Conservation (phyloP, 2,329 filamentous ascomycete genomes). For the Dactylellina leptospora region DNA sequence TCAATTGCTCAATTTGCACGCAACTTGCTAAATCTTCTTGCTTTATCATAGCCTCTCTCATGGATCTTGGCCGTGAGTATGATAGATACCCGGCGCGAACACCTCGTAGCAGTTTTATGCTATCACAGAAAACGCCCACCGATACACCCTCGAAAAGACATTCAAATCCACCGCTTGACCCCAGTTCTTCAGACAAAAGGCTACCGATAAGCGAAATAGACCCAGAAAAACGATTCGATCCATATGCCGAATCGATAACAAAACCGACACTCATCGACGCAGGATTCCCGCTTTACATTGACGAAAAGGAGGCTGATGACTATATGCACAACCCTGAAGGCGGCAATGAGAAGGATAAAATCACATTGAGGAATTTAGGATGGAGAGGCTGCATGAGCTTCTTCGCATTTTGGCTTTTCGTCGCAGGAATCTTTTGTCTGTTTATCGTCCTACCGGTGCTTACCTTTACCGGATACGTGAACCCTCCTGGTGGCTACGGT, state of each 20-base stretch:
- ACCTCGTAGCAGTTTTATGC: conserved; percentile 39
- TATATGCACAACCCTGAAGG: conserved; percentile 65
- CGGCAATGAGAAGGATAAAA: conserved; percentile 61
- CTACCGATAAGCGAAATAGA: background rate
- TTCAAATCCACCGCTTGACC: conserved; percentile 18
- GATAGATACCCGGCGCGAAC: conserved; percentile 46
- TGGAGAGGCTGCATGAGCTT: conserved; percentile 44
- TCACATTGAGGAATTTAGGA: conserved; percentile 27
- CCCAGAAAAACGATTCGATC: conserved; percentile 34
- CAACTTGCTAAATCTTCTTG: background rate
- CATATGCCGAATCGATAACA: conserved; percentile 35
- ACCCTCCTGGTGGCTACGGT: conserved; percentile 8
- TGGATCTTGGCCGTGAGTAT: conserved; percentile 49
- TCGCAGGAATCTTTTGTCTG: conserved; percentile 63
- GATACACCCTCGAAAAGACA: conserved; percentile 32
- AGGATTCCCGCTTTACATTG: conserved; percentile 62
- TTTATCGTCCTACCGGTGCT: conserved; percentile 66
- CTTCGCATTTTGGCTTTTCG: conserved; percentile 60
- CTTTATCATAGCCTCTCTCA: conserved; percentile 31
- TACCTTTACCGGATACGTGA: conserved; percentile 60
- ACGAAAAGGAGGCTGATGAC: conserved; percentile 67
- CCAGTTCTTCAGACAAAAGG: background rate
- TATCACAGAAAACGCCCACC: conserved; percentile 25
- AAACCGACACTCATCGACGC: conserved; percentile 60
- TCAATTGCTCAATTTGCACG: background rate